phyloP scores from a whole-genome alignment of 2,329 filamentous ascomycete species.

The Neodidymelliopsis sp. region DNA sequence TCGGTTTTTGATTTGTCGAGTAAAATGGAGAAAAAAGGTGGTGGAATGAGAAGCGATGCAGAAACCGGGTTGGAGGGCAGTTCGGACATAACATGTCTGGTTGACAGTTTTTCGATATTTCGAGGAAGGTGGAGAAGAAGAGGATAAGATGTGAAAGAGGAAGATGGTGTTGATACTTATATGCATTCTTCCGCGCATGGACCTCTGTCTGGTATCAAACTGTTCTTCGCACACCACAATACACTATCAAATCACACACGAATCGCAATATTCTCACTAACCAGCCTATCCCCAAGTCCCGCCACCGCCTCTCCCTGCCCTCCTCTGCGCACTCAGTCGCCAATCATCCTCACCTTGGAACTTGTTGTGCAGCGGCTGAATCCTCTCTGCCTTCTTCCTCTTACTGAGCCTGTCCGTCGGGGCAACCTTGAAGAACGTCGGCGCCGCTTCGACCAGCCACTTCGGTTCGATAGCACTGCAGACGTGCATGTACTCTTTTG shows the following conservation, averaged over 20 bases:
- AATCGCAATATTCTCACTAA: not conserved
- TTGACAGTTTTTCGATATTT: no score
- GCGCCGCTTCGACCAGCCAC: constrained; percentile 92
- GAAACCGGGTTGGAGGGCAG: no score
- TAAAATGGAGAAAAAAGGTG: no score
- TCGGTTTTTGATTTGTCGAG: no score
- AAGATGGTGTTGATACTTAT: no score
- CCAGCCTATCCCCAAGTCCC: constrained; percentile 83
- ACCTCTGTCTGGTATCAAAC: not conserved
- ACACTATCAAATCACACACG: not conserved
- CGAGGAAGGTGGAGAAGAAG: no score
- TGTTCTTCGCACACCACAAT: not conserved
- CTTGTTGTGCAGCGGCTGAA: constrained; percentile 93
- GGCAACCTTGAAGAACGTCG: constrained; percentile 98
- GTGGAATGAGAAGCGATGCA: no score
- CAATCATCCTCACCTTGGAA: constrained; percentile 94
- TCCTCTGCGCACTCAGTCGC: constrained; percentile 87
- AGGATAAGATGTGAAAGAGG: no score
- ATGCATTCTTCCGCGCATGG: no score
- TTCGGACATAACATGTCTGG: no score
- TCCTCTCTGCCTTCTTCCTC: constrained; percentile 90
- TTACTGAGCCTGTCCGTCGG: constrained; percentile 86
- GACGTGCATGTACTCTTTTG: constrained; percentile 97
- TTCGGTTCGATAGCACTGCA: constrained; percentile 94
- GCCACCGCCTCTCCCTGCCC: constrained; percentile 83